A percentile compares a stretch with the other conserved stretches of the same genome.
Evolutionary conservation across 176 grass and related monocot genomes (phyloP).

Genomic region (Microstegium vimineum): DNA sequence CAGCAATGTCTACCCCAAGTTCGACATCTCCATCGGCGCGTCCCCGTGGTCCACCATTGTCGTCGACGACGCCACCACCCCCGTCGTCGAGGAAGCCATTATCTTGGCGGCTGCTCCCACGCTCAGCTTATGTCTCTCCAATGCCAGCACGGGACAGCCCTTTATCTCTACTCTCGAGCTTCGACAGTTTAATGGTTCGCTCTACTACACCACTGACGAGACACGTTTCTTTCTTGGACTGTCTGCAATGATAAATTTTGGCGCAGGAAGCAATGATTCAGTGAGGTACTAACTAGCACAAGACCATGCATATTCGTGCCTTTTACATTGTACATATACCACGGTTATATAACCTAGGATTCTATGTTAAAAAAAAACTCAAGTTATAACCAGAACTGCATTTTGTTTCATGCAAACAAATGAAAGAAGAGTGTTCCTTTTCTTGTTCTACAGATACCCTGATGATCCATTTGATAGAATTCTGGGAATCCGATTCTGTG

Average conservation of each 20-base stretch:
- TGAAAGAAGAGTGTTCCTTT: background rate
- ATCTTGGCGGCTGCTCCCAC: constrained; percentile 67
- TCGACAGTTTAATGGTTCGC: constrained; percentile 81
- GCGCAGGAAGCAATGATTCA: constrained; percentile 54
- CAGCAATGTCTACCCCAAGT: constrained; percentile 77
- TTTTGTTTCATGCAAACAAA: background rate
- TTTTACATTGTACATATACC: too few species aligned
- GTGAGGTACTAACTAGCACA: constrained; percentile 55
- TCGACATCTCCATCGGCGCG: constrained; percentile 62
- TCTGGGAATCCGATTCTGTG: constrained; percentile 79
- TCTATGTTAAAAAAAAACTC: too few species aligned
- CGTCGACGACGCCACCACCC: constrained; percentile 50
- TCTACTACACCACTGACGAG: constrained; percentile 73
- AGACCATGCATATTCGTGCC: too few species aligned
- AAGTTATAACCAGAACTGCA: too few species aligned
- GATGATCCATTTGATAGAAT: constrained; percentile 97
- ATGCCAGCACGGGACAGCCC: constrained; percentile 62
- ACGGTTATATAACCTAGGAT: too few species aligned
- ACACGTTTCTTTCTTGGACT: constrained; percentile 66
- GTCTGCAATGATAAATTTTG: constrained; percentile 82
- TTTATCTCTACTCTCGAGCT: constrained; percentile 95
- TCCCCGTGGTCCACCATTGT: constrained; percentile 72
- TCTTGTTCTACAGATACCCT: constrained; percentile 61
- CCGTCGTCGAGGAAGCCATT: constrained; percentile 53
- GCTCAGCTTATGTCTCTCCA: constrained; percentile 68